Percentiles rank a stretch among this genome's conserved stretches.
Evolutionary conservation across 345 rosid genomes (phyloP).

Genomic region (Rhodamnia rubescens): DNA sequence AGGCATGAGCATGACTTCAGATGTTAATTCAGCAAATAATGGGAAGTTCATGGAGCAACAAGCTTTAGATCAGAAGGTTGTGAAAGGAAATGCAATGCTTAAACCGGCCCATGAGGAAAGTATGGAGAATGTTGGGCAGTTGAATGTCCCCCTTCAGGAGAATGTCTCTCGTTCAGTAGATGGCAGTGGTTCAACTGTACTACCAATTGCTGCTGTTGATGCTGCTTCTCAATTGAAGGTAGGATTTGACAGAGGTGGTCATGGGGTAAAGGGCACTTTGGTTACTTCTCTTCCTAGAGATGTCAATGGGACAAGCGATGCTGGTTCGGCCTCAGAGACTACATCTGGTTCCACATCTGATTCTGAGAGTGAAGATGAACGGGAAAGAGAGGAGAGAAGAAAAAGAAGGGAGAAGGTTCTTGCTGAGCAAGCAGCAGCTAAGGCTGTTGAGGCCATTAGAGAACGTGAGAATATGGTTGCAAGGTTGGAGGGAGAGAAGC

Average conservation of each 20-base stretch:
- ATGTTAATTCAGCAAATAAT: slow-evolving; percentile 26
- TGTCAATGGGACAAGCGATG: slow-evolving; percentile 27
- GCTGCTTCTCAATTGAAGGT: slow-evolving; percentile 17
- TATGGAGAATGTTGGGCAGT: slow-evolving; percentile 21
- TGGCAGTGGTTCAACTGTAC: slow-evolving; percentile 11
- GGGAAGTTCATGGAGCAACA: slow-evolving; percentile 14
- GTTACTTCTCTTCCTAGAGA: slow-evolving; percentile 18
- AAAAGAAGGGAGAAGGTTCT: slow-evolving; percentile 55
- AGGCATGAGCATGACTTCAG: slow-evolving; percentile 27
- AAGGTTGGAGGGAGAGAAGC: slow-evolving; percentile 89
- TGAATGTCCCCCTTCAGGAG: slow-evolving; percentile 13
- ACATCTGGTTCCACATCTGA: slow-evolving; percentile 67
- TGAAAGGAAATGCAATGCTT: background rate
- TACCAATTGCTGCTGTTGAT: slow-evolving; percentile 13
- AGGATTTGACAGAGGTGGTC: slow-evolving; percentile 21
- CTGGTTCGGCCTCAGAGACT: slow-evolving; percentile 45
- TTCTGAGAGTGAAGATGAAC: slow-evolving; percentile 54
- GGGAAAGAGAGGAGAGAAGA: slow-evolving; percentile 70
- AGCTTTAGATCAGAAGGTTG: slow-evolving; percentile 15
- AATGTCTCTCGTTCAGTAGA: slow-evolving; percentile 9
- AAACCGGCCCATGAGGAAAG: slow-evolving; percentile 11
- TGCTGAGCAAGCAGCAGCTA: slow-evolving; percentile 73
- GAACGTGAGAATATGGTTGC: slow-evolving; percentile 85
- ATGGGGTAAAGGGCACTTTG: slow-evolving; percentile 15
- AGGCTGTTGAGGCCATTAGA: slow-evolving; percentile 61